A percentile compares a stretch with the other conserved stretches of the same genome.
Conservation (phyloP, 306 rosid genomes). For the Quercus gilva region DNA sequence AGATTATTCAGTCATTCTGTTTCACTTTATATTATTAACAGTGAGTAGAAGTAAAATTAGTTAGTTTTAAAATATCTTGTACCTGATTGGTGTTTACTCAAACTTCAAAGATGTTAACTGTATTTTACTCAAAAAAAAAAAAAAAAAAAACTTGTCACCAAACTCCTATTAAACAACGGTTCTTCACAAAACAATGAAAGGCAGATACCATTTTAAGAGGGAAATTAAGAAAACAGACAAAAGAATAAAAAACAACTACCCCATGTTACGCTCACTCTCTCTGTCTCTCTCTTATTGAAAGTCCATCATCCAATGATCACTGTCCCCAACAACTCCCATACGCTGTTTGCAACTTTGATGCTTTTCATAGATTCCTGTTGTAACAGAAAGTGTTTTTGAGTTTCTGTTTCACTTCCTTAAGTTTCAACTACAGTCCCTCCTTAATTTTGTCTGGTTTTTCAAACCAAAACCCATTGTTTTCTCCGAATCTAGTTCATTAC, state of each 20-base stretch:
- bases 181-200: background rate
- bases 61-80: no score
- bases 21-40: no score
- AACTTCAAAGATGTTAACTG: accelerated
- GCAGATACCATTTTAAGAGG: background rate
- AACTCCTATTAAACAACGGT: background rate
- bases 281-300: slow-evolving; percentile 10
- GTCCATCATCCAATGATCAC: background rate
- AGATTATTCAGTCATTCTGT: no score
- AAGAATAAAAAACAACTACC: background rate
- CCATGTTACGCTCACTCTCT: background rate
- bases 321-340: background rate
- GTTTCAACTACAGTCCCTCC: background rate
- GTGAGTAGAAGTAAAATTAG: no score
- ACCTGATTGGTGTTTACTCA: accelerated
- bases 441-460: background rate
- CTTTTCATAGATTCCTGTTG: background rate
- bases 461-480: background rate
- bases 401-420: background rate
- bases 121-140: no score
- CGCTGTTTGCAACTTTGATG: background rate
- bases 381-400: background rate
- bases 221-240: background rate
- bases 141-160: background rate
- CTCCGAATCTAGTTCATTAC: background rate